A percentile compares a stretch with the other conserved stretches of the same genome.
Conservation (phyloP, 148 eudicot species). For the Gaultheria prostrata region DNA sequence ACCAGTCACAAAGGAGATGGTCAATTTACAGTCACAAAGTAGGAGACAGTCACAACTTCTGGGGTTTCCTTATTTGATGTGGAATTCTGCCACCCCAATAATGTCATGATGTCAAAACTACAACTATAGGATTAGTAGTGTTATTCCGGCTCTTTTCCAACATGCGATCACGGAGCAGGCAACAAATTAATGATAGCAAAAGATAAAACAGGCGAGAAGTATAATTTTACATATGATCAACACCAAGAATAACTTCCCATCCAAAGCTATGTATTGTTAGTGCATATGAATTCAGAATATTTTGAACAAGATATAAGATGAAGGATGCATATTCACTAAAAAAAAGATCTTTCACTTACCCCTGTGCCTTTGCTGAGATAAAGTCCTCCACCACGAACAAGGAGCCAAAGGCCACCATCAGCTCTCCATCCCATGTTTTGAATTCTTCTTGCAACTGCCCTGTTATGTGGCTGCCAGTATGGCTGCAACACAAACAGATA, state of each 20-base stretch:
- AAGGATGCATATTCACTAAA: neutral
- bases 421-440: constrained; percentile 99
- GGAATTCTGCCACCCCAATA: neutral
- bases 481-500: constrained; percentile 43
- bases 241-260: neutral
- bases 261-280: neutral
- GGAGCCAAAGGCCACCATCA: constrained; percentile 99
- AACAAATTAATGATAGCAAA: neutral
- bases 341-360: constrained; percentile 39
- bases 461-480: constrained; percentile 98
- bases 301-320: neutral
- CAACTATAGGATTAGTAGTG: neutral
- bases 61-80: neutral
- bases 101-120: neutral
- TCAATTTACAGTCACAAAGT: neutral
- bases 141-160: neutral
- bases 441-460: constrained; percentile 90
- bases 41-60: neutral
- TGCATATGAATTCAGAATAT: neutral
- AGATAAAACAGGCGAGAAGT: neutral
- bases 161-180: neutral
- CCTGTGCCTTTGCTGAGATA: constrained; percentile 96
- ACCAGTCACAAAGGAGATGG: neutral
- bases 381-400: constrained; percentile 98
- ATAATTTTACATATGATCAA: neutral